Evolutionary conservation across 176 grass and related monocot species (phyloP).

Genomic region (Aegilops longissima): DNA sequence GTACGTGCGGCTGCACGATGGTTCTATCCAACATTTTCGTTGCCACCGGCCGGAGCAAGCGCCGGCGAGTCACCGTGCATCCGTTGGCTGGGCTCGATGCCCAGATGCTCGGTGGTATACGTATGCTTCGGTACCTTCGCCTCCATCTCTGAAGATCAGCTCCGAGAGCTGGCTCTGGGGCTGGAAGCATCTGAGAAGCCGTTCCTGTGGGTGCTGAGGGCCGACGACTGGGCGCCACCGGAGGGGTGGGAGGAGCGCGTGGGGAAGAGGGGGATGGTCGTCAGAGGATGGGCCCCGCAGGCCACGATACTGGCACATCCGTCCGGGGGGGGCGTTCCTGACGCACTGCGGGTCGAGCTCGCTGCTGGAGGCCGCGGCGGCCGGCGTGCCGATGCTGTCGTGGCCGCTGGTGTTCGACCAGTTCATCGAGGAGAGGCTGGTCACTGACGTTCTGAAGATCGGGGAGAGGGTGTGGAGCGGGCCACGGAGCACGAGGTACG

Average conservation of each 20-base stretch:
- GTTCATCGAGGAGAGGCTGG: conserved; percentile 50
- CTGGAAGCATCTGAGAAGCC: conserved; percentile 24
- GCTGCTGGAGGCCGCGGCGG: conserved; percentile 39
- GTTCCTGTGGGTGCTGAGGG: conserved; percentile 38
- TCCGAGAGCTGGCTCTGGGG: conserved; percentile 34
- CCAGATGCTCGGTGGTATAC: conserved; percentile 33
- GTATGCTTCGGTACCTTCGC: conserved; percentile 42
- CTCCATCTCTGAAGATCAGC: conserved; percentile 17
- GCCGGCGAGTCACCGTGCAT: not conserved
- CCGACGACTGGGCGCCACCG: conserved; percentile 7
- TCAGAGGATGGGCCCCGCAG: conserved; percentile 35
- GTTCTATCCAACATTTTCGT: no score
- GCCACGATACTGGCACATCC: not conserved
- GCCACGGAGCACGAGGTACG: not conserved
- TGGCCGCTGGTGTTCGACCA: conserved; percentile 53
- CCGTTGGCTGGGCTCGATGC: conserved; percentile 26
- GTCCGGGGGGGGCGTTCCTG: conserved; percentile 40
- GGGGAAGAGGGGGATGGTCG: conserved; percentile 16
- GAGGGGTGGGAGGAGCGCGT: conserved; percentile 23
- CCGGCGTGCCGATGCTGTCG: conserved; percentile 45
- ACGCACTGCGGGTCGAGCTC: conserved; percentile 59
- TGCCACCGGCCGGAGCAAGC: not conserved
- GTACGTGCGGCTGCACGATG: no score
- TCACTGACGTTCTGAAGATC: conserved; percentile 2
- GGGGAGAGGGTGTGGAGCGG: conserved; percentile 22